These are phyloP conservation scores for Annona squamosa DNA, from an alignment of 164 flowering plant species.

Conservation along the genomic window DNA sequence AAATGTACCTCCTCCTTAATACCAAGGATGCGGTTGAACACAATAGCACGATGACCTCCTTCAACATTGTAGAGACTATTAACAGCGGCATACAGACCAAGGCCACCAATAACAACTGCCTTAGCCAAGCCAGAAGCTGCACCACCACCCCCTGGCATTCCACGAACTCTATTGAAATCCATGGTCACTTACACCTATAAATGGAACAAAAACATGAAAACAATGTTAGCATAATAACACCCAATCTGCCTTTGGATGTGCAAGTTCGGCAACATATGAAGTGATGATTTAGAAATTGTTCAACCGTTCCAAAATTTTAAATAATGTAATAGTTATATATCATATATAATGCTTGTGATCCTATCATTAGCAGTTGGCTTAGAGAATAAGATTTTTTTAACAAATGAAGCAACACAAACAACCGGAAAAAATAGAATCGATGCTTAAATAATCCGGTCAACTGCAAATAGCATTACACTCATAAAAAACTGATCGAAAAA, in stretches of 20 bases:
- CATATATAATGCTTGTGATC: no score
- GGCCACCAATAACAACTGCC: constrained; percentile 54
- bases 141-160: constrained; percentile 16
- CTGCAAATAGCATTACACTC: no score
- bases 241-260: not conserved
- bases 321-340: no score
- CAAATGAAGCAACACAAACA: no score
- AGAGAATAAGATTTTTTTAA: no score
- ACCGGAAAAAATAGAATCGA: no score
- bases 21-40: constrained; percentile 79
- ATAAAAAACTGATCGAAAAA: no score
- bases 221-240: not conserved
- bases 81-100: constrained; percentile 56
- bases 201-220: not conserved
- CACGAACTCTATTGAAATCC: constrained; percentile 14
- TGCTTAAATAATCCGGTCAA: no score
- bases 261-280: not conserved
- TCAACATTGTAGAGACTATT: constrained; percentile 95
- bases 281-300: no score
- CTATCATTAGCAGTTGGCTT: no score
- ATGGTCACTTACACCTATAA: constrained; percentile 4
- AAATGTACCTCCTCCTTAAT: constrained; percentile 67
- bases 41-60: constrained; percentile 90
- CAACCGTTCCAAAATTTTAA: no score
- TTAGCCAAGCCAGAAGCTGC: constrained; percentile 40